Percentiles rank a stretch among this genome's conserved stretches.
Conservation (phyloP, 1,284 basidiomycete species). For the Boletellus deceptivus region DNA sequence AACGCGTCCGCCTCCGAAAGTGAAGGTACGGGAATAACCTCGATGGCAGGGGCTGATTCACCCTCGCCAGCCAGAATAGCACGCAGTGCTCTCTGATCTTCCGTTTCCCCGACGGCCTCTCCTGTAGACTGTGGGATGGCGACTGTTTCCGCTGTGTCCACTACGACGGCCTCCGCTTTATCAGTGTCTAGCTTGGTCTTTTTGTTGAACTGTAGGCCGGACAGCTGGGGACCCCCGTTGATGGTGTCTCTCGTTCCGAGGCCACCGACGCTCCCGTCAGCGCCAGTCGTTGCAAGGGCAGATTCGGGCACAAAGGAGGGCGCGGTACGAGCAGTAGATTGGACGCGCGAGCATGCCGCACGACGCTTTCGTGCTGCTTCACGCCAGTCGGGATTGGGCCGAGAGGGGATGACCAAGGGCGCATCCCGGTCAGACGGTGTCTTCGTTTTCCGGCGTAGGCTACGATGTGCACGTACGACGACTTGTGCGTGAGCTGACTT, state of each 20-base stretch:
- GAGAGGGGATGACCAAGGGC: constrained; percentile 80
- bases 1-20: constrained; percentile 78
- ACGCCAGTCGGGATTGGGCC: constrained; percentile 87
- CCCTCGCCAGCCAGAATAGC: constrained; percentile 62
- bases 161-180: constrained; percentile 22
- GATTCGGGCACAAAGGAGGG: constrained; percentile 68
- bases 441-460: constrained; percentile 44
- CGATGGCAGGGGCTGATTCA: constrained; percentile 42
- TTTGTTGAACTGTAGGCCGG: constrained; percentile 58
- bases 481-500: constrained; percentile 22
- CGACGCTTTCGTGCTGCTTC: constrained; percentile 62
- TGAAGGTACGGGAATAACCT: constrained; percentile 54
- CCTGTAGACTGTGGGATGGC: constrained; percentile 20
- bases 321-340: constrained; percentile 3
- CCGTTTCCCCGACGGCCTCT: constrained; percentile 45
- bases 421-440: constrained; percentile 42
- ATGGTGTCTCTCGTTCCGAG: constrained; percentile 69
- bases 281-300: constrained; percentile 57
- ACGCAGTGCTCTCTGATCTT: constrained; percentile 72
- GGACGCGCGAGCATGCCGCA: constrained; percentile 22
- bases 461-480: constrained; percentile 20
- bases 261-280: constrained; percentile 78
- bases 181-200: constrained; percentile 31
- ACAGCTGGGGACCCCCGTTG: constrained; percentile 63
- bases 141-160: constrained; percentile 14